Evolutionary conservation across 352 stramenopile species (phyloP).

Genomic region (Globisporangium nodosum): DNA sequence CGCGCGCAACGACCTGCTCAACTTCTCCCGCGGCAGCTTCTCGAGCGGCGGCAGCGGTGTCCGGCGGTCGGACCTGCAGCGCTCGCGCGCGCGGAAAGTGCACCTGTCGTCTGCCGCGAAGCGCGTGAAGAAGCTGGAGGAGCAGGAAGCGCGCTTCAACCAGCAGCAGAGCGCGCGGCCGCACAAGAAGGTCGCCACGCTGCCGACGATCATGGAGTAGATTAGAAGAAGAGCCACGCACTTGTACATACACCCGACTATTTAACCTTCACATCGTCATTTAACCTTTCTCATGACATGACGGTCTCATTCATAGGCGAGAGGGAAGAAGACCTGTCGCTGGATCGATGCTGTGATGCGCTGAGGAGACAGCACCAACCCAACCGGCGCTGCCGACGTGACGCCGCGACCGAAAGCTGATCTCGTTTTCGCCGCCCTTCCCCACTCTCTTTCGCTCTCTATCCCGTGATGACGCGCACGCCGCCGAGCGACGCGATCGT

Average conservation of each 20-base stretch:
- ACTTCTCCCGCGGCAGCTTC: slow-evolving; percentile 51
- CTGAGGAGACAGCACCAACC: no score
- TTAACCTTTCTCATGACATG: no score
- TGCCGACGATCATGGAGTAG: slow-evolving; percentile 48
- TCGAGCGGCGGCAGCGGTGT: slow-evolving; percentile 18
- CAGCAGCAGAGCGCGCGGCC: slow-evolving; percentile 24
- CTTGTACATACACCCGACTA: not conserved
- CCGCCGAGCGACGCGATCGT: slow-evolving; percentile 89
- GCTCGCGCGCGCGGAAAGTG: slow-evolving; percentile 47
- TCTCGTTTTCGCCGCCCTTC: not conserved
- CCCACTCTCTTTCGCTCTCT: not conserved
- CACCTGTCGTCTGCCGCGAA: slow-evolving; percentile 79
- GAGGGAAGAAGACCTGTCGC: no score
- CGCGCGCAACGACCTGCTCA: slow-evolving; percentile 65
- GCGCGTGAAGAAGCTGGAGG: slow-evolving; percentile 78
- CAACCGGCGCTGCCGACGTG: not conserved
- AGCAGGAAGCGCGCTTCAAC: slow-evolving; percentile 67
- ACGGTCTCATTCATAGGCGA: no score
- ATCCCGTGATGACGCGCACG: slow-evolving; percentile 91
- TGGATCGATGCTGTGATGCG: no score
- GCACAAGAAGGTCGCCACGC: slow-evolving; percentile 31
- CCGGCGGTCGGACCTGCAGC: slow-evolving; percentile 37
- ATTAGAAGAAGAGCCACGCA: not conserved
- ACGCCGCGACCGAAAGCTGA: not conserved
- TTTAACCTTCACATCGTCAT: not conserved